Conservation (phyloP, 2,329 filamentous ascomycete genomes). For the Fusarium oxysporum region DNA sequence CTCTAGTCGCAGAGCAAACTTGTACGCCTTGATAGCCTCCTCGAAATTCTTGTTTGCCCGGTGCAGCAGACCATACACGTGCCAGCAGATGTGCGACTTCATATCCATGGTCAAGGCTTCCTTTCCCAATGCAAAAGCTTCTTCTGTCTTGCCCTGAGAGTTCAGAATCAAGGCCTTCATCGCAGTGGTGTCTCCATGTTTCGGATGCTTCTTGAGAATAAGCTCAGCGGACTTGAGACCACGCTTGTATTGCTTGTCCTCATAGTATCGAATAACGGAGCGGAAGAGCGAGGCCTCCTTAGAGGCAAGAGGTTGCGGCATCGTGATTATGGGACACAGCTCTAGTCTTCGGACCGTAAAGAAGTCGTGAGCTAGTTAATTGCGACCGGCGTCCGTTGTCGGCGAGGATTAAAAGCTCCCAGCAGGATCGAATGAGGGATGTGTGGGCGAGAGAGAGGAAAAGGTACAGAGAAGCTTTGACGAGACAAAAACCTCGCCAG, state of each 20-base stretch:
- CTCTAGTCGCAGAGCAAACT: slow-evolving; percentile 91
- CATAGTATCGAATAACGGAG: slow-evolving; percentile 94
- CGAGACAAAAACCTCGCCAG: slow-evolving; percentile 23
- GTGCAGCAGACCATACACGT: slow-evolving; percentile 96
- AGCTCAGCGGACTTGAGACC: slow-evolving; percentile 96
- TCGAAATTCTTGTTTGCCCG: slow-evolving; percentile 97
- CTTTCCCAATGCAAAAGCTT: slow-evolving; percentile 94
- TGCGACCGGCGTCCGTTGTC: slow-evolving; percentile 24
- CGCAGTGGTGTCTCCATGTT: slow-evolving; percentile 97
- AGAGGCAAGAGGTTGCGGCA: slow-evolving; percentile 80
- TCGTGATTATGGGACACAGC: slow-evolving; percentile 50
- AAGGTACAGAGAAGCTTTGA: slow-evolving; percentile 30
- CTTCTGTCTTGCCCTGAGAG: slow-evolving; percentile 88
- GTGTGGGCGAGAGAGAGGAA: slow-evolving; percentile 20
- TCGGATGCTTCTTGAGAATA: slow-evolving; percentile 93
- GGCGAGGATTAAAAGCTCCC: slow-evolving; percentile 57
- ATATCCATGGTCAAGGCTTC: slow-evolving; percentile 94
- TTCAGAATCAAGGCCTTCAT: slow-evolving; percentile 99
- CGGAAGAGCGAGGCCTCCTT: slow-evolving; percentile 97
- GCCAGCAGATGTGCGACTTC: slow-evolving; percentile 99
- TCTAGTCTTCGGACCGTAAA: neutral
- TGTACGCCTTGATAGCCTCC: slow-evolving; percentile 99
- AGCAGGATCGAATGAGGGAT: slow-evolving; percentile 35
- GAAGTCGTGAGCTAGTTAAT: slow-evolving; percentile 5
- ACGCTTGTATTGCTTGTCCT: slow-evolving; percentile 96